Percentiles rank a stretch among this genome's conserved stretches.
These are phyloP conservation scores for Pyrenula massariospora DNA, from an alignment of 495 filamentous ascomycete species.

Conservation along the genomic window DNA sequence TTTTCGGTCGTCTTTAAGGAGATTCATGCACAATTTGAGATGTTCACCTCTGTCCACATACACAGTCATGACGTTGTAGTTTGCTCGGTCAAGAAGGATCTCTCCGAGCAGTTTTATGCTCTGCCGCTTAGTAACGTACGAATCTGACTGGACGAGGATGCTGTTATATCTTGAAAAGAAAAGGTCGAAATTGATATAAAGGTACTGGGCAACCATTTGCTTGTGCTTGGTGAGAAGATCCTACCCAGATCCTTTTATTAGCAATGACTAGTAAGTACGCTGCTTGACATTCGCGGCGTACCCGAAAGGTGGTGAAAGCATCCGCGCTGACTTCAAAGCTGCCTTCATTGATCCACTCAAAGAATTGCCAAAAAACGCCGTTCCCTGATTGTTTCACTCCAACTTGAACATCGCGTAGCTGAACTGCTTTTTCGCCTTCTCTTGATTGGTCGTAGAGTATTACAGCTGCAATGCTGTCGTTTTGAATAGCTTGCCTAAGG, in stretches of 20 bases:
- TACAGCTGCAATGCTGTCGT: constrained; percentile 75
- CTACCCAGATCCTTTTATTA: constrained; percentile 24
- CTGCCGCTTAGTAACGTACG: constrained; percentile 96
- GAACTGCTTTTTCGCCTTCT: constrained; percentile 38
- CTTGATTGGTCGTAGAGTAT: constrained; percentile 84
- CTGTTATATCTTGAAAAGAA: constrained; percentile 89
- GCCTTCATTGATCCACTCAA: constrained; percentile 89
- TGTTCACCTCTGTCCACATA: constrained; percentile 95
- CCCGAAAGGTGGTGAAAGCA: constrained; percentile 92
- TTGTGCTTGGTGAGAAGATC: constrained; percentile 94
- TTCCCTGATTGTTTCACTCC: constrained; percentile 55
- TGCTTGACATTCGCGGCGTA: constrained; percentile 26
- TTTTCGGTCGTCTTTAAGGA: constrained; percentile 84
- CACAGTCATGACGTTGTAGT: constrained; percentile 94
- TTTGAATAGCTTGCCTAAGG: constrained; percentile 83
- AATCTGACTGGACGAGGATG: constrained; percentile 78
- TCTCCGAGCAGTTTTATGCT: constrained; percentile 96
- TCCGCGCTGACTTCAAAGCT: constrained; percentile 96
- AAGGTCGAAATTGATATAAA: constrained; percentile 73
- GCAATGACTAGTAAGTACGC: not conserved
- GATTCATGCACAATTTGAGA: constrained; percentile 95
- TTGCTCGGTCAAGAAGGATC: constrained; percentile 84
- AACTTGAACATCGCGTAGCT: constrained; percentile 54
- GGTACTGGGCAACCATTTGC: constrained; percentile 70
- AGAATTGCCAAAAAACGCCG: constrained; percentile 96